A percentile compares a stretch with the other conserved stretches of the same genome.
Conservation (phyloP, 1,139 yeast genomes). For the Candida gigantensis region DNA sequence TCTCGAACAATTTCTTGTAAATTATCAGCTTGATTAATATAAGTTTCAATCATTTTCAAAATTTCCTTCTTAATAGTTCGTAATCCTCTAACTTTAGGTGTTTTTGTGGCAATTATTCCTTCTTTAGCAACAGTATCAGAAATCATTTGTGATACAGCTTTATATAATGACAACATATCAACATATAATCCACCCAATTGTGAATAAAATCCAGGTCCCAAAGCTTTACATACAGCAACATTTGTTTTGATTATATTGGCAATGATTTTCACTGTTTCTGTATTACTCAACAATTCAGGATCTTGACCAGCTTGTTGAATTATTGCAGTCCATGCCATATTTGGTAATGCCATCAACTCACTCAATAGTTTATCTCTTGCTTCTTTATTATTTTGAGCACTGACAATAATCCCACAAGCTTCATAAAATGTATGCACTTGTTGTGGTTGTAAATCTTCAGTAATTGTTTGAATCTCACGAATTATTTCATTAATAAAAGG, state of each 20-base stretch:
- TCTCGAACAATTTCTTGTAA: slow-evolving; percentile 82
- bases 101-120: slow-evolving; percentile 87
- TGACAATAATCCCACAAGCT: slow-evolving; percentile 92
- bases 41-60: slow-evolving; percentile 84
- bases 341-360: slow-evolving; percentile 88
- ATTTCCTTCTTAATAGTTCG: slow-evolving; percentile 96
- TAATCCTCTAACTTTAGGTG: slow-evolving; percentile 93
- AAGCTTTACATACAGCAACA: slow-evolving; percentile 87
- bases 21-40: slow-evolving; percentile 83
- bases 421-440: slow-evolving; percentile 97
- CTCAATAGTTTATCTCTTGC: slow-evolving; percentile 71
- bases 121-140: slow-evolving; percentile 77
- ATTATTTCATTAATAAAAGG: slow-evolving; percentile 93
- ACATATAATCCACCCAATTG: slow-evolving; percentile 86
- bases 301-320: slow-evolving; percentile 86
- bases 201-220: slow-evolving; percentile 89
- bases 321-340: slow-evolving; percentile 91
- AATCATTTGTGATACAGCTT: slow-evolving; percentile 88
- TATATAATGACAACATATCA: slow-evolving; percentile 87
- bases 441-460: slow-evolving; percentile 93
- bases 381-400: slow-evolving; percentile 69
- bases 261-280: slow-evolving; percentile 88
- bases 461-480: slow-evolving; percentile 75
- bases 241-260: slow-evolving; percentile 94
- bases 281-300: slow-evolving; percentile 77